Conservation (phyloP, 306 rosid species). For the Vachellia collinsii region DNA sequence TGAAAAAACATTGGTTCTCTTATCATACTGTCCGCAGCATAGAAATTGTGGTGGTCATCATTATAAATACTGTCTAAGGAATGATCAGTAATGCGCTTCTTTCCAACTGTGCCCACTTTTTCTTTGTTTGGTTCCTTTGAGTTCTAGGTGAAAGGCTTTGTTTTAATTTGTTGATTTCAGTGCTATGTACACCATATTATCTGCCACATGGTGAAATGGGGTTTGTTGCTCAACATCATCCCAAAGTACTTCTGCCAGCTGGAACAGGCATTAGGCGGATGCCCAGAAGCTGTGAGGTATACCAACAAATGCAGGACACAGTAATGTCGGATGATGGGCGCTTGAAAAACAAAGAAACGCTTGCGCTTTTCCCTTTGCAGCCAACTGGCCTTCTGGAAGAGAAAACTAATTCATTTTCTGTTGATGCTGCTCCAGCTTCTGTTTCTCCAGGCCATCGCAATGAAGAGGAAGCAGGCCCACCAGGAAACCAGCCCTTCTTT, state of each 20-base stretch:
- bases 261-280: slow-evolving; percentile 38
- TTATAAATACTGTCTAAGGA: background rate
- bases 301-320: slow-evolving; percentile 35
- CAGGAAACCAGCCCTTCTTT: slow-evolving; percentile 39
- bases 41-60: background rate
- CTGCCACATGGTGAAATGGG: slow-evolving; percentile 52
- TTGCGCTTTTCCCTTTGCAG: slow-evolving; percentile 75
- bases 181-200: slow-evolving; percentile 55
- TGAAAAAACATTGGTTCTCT: no score
- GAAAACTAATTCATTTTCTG: slow-evolving; percentile 34
- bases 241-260: slow-evolving; percentile 41
- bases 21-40: background rate
- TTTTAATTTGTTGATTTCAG: slow-evolving; percentile 41
- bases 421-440: slow-evolving; percentile 33
- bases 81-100: background rate
- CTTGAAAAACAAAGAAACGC: slow-evolving; percentile 52
- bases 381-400: slow-evolving; percentile 72
- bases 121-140: background rate
- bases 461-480: slow-evolving; percentile 2
- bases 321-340: slow-evolving; percentile 5
- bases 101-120: background rate
- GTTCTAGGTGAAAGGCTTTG: background rate
- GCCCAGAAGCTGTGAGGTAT: slow-evolving; percentile 31
- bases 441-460: slow-evolving; percentile 16
- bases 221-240: slow-evolving; percentile 46